phyloP scores from a whole-genome alignment of 2,329 filamentous ascomycete species.

The Zymoseptoria ardabiliae region DNA sequence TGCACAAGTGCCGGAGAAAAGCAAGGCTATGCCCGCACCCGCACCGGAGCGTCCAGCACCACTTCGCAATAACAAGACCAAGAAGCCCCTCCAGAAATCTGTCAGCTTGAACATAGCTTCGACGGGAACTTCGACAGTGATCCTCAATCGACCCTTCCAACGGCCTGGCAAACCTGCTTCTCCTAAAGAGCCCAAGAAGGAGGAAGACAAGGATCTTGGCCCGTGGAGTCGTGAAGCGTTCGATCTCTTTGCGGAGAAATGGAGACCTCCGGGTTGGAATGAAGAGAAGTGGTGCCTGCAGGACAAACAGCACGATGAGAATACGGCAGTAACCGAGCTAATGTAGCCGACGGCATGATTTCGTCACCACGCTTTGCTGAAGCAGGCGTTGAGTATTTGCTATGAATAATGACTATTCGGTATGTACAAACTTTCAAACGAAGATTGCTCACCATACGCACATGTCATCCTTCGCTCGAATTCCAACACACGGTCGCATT shows the following conservation, averaged over 20 bases:
- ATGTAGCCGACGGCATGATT: background rate
- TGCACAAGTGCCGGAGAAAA: background rate
- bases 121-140: slow-evolving; percentile 22
- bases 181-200: slow-evolving; percentile 6
- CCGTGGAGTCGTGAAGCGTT: slow-evolving; percentile 64
- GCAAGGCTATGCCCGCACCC: background rate
- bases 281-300: slow-evolving; percentile 23
- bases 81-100: slow-evolving; percentile 17
- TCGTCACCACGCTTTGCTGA: background rate
- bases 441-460: background rate
- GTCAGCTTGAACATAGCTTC: slow-evolving; percentile 21
- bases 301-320: background rate
- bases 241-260: slow-evolving; percentile 52
- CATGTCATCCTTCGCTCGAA: background rate
- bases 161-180: slow-evolving; percentile 18
- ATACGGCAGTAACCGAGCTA: background rate
- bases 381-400: background rate
- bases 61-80: slow-evolving; percentile 3
- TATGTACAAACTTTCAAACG: background rate
- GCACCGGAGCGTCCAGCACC: background rate
- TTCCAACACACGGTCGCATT: background rate
- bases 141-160: slow-evolving; percentile 26
- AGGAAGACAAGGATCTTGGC: slow-evolving; percentile 42
- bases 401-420: background rate
- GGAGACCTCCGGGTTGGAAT: slow-evolving; percentile 43